Percentiles rank a stretch among this genome's conserved stretches.
phyloP scores from a whole-genome alignment of 164 flowering plant species.

The Houttuynia cordata region DNA sequence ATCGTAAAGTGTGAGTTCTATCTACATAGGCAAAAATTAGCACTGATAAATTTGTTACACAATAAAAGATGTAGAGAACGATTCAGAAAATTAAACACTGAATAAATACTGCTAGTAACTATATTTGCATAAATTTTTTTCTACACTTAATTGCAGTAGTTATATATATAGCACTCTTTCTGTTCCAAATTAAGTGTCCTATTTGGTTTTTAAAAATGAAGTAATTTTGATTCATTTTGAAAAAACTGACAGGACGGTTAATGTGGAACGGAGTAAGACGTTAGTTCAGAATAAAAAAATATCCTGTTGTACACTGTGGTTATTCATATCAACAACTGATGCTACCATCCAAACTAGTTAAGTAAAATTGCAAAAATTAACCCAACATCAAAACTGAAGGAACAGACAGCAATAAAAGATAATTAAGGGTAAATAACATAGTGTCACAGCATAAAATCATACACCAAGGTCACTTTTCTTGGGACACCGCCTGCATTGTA shows the following conservation, averaged over 20 bases:
- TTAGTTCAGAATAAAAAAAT: neutral
- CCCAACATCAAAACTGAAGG: neutral
- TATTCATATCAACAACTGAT: neutral
- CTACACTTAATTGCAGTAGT: neutral
- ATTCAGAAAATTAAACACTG: no score
- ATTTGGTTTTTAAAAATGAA: no score
- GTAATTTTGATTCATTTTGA: no score
- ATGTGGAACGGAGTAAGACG: no score
- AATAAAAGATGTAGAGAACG: neutral
- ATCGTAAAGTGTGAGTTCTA: constrained; percentile 64
- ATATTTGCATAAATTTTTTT: no score
- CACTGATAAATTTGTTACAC: neutral
- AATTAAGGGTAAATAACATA: neutral
- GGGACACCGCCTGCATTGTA: constrained; percentile 66
- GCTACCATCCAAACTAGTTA: neutral
- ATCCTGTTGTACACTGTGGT: neutral
- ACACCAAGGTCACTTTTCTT: constrained; percentile 66
- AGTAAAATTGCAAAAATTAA: neutral
- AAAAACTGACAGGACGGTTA: no score
- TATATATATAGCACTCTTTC: neutral
- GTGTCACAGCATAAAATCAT: constrained; percentile 20
- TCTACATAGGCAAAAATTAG: constrained; percentile 23
- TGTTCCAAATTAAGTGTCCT: no score
- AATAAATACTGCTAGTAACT: neutral
- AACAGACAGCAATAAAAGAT: neutral